A percentile compares a stretch with the other conserved stretches of the same genome.
Evolutionary conservation across 148 eudicot species (phyloP).

Genomic region (Rhododendron henanense): DNA sequence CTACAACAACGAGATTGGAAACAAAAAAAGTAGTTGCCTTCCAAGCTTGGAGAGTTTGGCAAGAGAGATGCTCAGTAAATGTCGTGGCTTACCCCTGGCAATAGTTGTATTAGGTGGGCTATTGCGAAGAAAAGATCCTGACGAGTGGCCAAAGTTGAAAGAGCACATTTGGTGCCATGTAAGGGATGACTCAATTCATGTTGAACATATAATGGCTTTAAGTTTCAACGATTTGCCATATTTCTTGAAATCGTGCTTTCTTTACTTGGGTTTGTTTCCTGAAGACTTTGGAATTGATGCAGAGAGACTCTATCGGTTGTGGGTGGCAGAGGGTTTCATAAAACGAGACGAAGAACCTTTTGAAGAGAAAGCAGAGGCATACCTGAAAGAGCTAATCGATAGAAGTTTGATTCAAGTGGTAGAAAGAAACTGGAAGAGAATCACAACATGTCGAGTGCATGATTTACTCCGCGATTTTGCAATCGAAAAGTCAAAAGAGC

Average conservation of each 20-base stretch:
- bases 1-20: too few species aligned
- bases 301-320: neutral
- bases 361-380: neutral
- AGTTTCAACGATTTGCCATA: neutral
- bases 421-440: neutral
- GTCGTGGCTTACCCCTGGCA: too few species aligned
- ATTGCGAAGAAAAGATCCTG: neutral
- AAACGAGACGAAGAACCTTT: neutral
- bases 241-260: neutral
- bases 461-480: neutral
- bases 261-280: neutral
- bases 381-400: neutral
- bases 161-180: neutral
- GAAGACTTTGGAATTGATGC: neutral
- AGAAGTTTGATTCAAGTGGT: constrained; percentile 1
- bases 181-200: neutral
- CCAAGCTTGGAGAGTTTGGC: too few species aligned
- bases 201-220: neutral
- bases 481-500: neutral
- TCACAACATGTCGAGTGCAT: neutral
- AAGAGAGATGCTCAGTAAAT: too few species aligned
- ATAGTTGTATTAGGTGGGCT: neutral
- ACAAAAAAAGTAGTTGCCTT: too few species aligned
- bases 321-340: neutral
- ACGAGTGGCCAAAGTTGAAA: neutral